Percentiles rank a stretch among this genome's conserved stretches.
Evolutionary conservation across 129 eudicot species (phyloP).

Genomic region (Escallonia rubra): DNA sequence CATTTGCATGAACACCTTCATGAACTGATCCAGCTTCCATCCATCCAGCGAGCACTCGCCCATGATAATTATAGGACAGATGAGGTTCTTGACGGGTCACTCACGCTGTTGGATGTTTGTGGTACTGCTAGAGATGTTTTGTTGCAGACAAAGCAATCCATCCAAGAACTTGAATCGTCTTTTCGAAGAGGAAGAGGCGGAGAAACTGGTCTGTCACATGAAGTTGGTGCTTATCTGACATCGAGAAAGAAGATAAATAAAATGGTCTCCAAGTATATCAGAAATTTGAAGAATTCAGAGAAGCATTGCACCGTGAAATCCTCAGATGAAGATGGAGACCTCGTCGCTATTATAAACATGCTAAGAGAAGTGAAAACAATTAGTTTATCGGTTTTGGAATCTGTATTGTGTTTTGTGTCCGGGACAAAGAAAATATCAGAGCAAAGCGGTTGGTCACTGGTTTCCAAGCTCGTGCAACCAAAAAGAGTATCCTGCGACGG

Average conservation of each 20-base stretch:
- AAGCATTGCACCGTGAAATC: background rate
- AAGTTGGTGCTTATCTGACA: background rate
- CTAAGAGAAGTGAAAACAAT: constrained; percentile 1
- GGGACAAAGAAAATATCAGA: background rate
- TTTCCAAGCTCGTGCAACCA: background rate
- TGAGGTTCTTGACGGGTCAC: constrained; percentile 10
- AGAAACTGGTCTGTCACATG: background rate
- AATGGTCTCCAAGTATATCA: background rate
- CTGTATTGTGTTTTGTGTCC: background rate
- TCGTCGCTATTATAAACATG: background rate
- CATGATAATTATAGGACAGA: background rate
- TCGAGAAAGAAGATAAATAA: constrained; percentile 12
- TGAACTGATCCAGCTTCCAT: constrained; percentile 8
- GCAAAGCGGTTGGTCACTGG: constrained; percentile 9
- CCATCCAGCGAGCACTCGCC: constrained; percentile 1
- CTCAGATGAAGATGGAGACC: background rate
- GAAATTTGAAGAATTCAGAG: constrained; percentile 3
- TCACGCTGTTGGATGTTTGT: constrained; percentile 13
- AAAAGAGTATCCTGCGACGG: background rate
- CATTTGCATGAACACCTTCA: constrained; percentile 2
- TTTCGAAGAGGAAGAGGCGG: constrained; percentile 4
- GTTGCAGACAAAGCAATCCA: constrained; percentile 4
- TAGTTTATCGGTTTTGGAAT: background rate
- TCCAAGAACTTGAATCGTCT: constrained; percentile 4
- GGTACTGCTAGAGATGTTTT: background rate